These are phyloP conservation scores for Phytophthora uliginosa DNA, from an alignment of 352 stramenopile species.

Conservation along the genomic window DNA sequence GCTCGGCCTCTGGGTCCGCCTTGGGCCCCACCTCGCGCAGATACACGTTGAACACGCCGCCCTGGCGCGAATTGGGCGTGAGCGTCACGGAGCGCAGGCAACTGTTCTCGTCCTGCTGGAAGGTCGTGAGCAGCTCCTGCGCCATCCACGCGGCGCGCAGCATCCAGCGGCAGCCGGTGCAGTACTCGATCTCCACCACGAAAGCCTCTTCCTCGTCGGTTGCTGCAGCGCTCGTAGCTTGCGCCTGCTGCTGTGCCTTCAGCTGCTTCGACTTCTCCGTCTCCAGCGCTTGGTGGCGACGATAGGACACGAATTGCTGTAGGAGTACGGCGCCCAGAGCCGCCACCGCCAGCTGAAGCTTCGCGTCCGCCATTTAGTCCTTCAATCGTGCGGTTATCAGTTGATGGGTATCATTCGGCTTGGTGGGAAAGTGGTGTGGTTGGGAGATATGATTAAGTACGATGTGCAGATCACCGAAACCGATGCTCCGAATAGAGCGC, in stretches of 20 bases:
- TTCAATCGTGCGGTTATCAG: constrained; percentile 13
- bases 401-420: constrained; percentile 9
- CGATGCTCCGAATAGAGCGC: constrained; percentile 16
- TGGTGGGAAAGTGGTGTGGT: constrained; percentile 1
- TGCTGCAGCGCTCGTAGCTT: not conserved
- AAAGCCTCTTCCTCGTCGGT: constrained; percentile 39
- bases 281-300: constrained; percentile 13
- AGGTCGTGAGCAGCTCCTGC: constrained; percentile 94
- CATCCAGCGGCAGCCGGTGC: constrained; percentile 92
- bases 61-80: constrained; percentile 66
- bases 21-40: constrained; percentile 46
- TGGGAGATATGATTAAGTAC: constrained; percentile 7
- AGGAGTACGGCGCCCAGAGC: constrained; percentile 44
- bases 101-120: constrained; percentile 77
- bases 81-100: constrained; percentile 69
- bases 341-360: constrained; percentile 37
- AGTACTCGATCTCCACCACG: constrained; percentile 94
- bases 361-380: constrained; percentile 11
- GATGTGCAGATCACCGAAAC: constrained; percentile 23
- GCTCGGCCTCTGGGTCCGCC: constrained; percentile 45
- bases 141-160: constrained; percentile 91
- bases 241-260: constrained; percentile 8
- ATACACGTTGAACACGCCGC: constrained; percentile 79
- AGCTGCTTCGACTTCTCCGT: constrained; percentile 18
- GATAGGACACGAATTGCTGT: constrained; percentile 52